These are phyloP conservation scores for Phytophthora fragariae DNA, from an alignment of 352 stramenopile genomes.

Conservation along the genomic window DNA sequence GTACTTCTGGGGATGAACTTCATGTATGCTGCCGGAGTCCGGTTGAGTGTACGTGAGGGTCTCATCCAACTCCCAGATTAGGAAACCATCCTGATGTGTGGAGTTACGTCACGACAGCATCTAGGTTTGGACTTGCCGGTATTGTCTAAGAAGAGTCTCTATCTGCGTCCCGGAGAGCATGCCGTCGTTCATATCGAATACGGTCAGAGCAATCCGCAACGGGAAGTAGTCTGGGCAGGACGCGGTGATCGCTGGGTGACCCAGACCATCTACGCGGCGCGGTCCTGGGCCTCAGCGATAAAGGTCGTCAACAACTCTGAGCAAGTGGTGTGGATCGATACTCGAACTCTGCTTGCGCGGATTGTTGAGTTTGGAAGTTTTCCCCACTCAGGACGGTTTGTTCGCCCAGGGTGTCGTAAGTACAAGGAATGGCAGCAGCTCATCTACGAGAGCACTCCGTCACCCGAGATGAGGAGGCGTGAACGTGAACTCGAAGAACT, in stretches of 20 bases:
- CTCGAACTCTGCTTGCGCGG: not conserved
- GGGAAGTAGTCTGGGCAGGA: not conserved
- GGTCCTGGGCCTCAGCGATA: not conserved
- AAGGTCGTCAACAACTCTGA: not conserved
- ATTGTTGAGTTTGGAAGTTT: no score
- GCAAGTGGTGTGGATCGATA: not conserved
- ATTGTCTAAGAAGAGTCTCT: not conserved
- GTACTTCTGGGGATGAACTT: no score
- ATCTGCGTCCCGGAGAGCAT: not conserved
- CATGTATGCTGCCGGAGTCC: no score
- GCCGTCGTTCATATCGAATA: not conserved
- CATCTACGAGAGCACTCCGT: slow-evolving; percentile 12
- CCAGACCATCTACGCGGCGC: not conserved
- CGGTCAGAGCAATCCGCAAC: not conserved
- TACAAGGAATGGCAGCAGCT: slow-evolving; percentile 20
- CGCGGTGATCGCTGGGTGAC: slow-evolving; percentile 1
- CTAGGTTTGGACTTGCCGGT: not conserved
- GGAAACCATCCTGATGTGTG: not conserved
- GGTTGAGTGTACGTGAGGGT: no score
- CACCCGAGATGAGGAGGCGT: not conserved
- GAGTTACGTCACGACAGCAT: not conserved
- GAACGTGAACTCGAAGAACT: not conserved
- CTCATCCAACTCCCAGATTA: no score
- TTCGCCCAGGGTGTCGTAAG: no score
- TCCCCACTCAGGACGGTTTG: no score